These are phyloP conservation scores for Nasturtium officinale DNA, from an alignment of 345 rosid species.

Conservation along the genomic window DNA sequence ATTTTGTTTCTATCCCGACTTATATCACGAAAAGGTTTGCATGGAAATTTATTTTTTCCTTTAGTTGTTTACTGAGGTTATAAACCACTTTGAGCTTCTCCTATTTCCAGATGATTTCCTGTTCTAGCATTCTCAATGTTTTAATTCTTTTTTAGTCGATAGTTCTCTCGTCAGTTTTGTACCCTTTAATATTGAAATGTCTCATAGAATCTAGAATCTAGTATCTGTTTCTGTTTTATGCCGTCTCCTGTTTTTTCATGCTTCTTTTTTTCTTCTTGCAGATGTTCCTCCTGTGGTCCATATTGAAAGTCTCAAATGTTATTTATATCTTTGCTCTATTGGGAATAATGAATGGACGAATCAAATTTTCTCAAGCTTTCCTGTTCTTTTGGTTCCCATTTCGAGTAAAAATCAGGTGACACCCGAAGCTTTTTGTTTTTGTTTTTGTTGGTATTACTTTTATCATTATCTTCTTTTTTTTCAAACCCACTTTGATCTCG, in stretches of 20 bases:
- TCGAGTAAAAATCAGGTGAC: slow-evolving; percentile 71
- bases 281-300: slow-evolving; percentile 61
- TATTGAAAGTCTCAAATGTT: slow-evolving; percentile 76
- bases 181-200: not conserved
- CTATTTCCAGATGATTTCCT: no score
- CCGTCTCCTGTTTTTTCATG: slow-evolving; percentile 27
- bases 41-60: no score
- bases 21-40: slow-evolving; percentile 72
- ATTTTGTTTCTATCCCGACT: slow-evolving; percentile 61
- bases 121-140: not conserved
- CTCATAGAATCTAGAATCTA: slow-evolving; percentile 13
- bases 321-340: slow-evolving; percentile 64
- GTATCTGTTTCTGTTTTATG: not conserved
- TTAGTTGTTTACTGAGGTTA: no score
- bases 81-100: no score
- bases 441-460: slow-evolving; percentile 1
- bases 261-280: slow-evolving; percentile 45
- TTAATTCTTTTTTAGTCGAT: not conserved
- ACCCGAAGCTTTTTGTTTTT: not conserved
- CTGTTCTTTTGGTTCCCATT: slow-evolving; percentile 76
- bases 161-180: not conserved
- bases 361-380: slow-evolving; percentile 70
- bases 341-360: slow-evolving; percentile 53
- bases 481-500: not conserved
- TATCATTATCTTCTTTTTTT: slow-evolving; percentile 12